A percentile compares a stretch with the other conserved stretches of the same genome.
Evolutionary conservation across 768 basidiomycete species (phyloP).

Genomic region (Pleurotus tuoliensis): DNA sequence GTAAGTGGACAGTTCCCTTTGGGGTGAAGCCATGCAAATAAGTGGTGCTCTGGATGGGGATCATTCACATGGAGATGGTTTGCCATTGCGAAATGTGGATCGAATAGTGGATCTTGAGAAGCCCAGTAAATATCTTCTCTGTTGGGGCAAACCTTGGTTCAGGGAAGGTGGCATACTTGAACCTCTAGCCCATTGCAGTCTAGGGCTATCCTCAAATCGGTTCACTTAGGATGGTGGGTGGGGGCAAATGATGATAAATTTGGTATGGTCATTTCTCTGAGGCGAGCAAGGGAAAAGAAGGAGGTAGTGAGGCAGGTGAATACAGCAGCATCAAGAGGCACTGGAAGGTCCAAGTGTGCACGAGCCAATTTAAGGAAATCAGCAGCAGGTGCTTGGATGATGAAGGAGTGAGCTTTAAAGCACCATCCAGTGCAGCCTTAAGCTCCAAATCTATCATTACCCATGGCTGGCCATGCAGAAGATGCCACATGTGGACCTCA

Average conservation of each 20-base stretch:
- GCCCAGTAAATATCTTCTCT: constrained; percentile 32
- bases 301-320: constrained; percentile 33
- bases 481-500: constrained; percentile 43
- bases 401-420: constrained; percentile 23
- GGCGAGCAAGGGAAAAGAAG: constrained; percentile 29
- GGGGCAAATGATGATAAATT: constrained; percentile 26
- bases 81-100: constrained; percentile 20
- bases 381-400: constrained; percentile 23
- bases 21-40: constrained; percentile 24
- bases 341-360: constrained; percentile 17
- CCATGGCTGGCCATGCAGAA: constrained; percentile 35
- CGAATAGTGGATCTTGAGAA: constrained; percentile 18
- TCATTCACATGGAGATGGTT: constrained; percentile 27
- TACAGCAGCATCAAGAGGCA: constrained; percentile 29
- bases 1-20: constrained; percentile 20
- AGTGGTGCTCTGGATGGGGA: constrained; percentile 17
- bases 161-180: constrained; percentile 18
- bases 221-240: constrained; percentile 21
- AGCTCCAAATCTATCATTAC: constrained; percentile 19
- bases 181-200: constrained; percentile 19
- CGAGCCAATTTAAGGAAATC: constrained; percentile 18
- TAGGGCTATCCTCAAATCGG: constrained; percentile 11
- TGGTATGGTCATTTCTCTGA: constrained; percentile 35
- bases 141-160: constrained; percentile 15
- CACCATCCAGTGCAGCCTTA: constrained; percentile 25